A percentile compares a stretch with the other conserved stretches of the same genome.
Evolutionary conservation across 331 rosid species (phyloP).

Genomic region (Dryas integrifolia): DNA sequence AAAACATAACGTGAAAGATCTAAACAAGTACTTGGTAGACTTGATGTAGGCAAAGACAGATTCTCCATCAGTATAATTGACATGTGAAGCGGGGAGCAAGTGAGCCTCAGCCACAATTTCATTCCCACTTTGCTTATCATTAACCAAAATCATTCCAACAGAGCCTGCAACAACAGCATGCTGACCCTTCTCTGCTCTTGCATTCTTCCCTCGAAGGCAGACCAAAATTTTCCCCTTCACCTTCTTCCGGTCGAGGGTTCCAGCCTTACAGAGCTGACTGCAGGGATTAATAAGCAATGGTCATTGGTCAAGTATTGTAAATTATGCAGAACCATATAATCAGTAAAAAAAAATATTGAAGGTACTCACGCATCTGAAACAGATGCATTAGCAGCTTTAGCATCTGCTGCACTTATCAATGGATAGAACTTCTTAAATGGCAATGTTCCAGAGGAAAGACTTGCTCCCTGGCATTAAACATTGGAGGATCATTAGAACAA

Average conservation of each 20-base stretch:
- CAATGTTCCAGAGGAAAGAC: conserved; percentile 43
- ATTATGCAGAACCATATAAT: background rate
- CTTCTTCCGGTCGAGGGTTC: conserved; percentile 28
- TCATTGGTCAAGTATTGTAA: background rate
- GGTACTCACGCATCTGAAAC: conserved; percentile 36
- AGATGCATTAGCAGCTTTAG: background rate
- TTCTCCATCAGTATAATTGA: conserved; percentile 20
- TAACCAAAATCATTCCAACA: conserved; percentile 39
- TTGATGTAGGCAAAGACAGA: conserved; percentile 20
- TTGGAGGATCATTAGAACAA: background rate
- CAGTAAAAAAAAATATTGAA: background rate
- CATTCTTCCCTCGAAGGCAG: conserved; percentile 23
- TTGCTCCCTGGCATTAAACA: conserved; percentile 44
- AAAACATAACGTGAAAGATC: background rate
- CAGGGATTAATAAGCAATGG: background rate
- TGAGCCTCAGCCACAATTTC: conserved; percentile 34
- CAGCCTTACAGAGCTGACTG: conserved; percentile 23
- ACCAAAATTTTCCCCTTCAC: conserved; percentile 34
- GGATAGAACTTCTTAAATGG: conserved; percentile 44
- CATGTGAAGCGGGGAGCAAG: conserved; percentile 31
- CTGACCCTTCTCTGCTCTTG: conserved; percentile 17
- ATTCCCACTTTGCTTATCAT: conserved; percentile 19
- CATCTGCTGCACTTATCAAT: conserved; percentile 37
- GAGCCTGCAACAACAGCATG: conserved; percentile 24
- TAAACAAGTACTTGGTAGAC: conserved; percentile 6